phyloP scores from a whole-genome alignment of 208 protist genomes.

The Trichomonas gallinae region DNA sequence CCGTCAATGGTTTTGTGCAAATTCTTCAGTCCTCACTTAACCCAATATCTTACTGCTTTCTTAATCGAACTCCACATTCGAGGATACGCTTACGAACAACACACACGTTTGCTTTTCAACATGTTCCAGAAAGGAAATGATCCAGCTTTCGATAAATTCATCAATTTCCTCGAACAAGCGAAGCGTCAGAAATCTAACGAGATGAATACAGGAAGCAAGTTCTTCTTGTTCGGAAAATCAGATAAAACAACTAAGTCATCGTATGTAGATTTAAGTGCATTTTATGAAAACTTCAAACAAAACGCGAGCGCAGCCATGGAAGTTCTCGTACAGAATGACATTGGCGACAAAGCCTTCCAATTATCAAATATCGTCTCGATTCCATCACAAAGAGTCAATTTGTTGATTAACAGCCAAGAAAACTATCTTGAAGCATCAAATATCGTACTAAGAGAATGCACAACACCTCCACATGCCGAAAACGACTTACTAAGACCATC shows the following conservation, averaged over 20 bases:
- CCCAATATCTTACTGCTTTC: neutral
- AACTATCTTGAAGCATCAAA: neutral
- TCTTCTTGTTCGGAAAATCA: neutral
- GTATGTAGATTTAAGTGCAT: too few species aligned
- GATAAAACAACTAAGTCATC: neutral
- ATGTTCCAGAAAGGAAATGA: neutral
- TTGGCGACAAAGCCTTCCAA: neutral
- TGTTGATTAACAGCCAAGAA: neutral
- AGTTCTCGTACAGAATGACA: neutral
- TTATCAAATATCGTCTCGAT: neutral
- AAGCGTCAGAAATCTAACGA: neutral
- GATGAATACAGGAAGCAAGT: neutral
- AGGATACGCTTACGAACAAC: neutral
- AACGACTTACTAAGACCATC: neutral
- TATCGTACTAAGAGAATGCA: neutral
- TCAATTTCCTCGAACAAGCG: neutral
- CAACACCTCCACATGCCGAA: neutral
- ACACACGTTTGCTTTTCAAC: neutral
- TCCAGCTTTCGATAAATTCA: neutral
- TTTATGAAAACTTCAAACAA: neutral
- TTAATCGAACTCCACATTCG: neutral
- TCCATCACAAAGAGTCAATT: neutral
- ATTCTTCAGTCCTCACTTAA: constrained; percentile 6
- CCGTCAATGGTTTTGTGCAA: neutral
- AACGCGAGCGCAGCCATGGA: neutral